These are phyloP conservation scores for Penicillium manginii DNA, from an alignment of 495 filamentous ascomycete genomes.

Conservation along the genomic window DNA sequence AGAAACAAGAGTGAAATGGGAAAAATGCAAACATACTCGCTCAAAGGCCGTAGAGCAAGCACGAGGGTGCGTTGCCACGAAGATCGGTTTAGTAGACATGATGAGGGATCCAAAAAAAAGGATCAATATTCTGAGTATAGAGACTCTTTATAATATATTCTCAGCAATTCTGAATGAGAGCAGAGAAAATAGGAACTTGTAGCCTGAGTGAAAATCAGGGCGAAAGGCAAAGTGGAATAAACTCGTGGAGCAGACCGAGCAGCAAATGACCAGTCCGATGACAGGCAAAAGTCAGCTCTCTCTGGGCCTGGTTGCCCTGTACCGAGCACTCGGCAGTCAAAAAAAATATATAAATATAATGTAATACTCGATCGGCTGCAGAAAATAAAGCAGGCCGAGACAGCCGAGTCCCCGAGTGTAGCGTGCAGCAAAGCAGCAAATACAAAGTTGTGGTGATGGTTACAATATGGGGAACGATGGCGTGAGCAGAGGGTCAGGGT, in stretches of 20 bases:
- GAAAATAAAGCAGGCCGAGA: constrained; percentile 14
- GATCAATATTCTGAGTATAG: background rate
- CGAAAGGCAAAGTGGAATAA: constrained; percentile 14
- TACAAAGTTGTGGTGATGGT: constrained; percentile 22
- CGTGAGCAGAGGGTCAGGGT: constrained; percentile 23
- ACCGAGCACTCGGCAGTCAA: too few species aligned
- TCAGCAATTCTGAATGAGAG: too few species aligned
- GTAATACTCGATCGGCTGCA: background rate
- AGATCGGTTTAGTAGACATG: constrained; percentile 85
- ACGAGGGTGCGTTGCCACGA: constrained; percentile 89
- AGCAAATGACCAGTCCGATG: background rate
- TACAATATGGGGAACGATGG: constrained; percentile 25
- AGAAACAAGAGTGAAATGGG: background rate
- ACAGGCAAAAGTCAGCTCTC: constrained; percentile 1
- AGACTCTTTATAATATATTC: too few species aligned
- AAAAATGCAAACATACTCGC: constrained; percentile 58
- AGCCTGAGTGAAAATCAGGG: too few species aligned
- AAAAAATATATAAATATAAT: too few species aligned
- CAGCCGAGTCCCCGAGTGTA: background rate
- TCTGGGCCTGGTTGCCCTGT: background rate
- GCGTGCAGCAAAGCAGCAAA: constrained; percentile 18
- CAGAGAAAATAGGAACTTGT: too few species aligned
- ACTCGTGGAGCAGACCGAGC: constrained; percentile 18
- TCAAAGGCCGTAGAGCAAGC: constrained; percentile 97
- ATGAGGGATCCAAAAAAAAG: background rate